phyloP scores from a whole-genome alignment of 257 asterid species.

The Thymus quinquecostatus region DNA sequence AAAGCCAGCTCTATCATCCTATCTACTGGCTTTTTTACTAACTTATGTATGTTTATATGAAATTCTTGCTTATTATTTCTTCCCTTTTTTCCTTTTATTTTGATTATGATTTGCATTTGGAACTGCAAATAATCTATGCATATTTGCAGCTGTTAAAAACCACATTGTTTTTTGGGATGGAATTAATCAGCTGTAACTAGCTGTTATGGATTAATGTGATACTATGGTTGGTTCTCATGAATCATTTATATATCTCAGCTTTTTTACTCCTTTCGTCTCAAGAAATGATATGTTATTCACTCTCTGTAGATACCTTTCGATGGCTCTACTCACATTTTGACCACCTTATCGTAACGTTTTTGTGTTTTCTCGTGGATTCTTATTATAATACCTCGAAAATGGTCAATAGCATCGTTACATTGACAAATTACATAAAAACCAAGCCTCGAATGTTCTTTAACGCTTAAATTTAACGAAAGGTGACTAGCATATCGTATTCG shows the following conservation, averaged over 20 bases:
- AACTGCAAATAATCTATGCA: slow-evolving; percentile 32
- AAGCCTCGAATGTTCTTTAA: too few species aligned
- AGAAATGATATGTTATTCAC: too few species aligned
- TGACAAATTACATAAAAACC: too few species aligned
- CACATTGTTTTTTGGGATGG: slow-evolving; percentile 2
- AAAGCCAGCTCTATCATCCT: not conserved
- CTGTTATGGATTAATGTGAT: slow-evolving; percentile 19
- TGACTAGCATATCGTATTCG: too few species aligned
- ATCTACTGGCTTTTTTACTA: slow-evolving; percentile 17
- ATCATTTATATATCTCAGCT: not conserved
- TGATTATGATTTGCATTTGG: slow-evolving; percentile 6
- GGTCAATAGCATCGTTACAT: too few species aligned
- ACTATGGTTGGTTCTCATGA: not conserved
- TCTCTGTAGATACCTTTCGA: too few species aligned
- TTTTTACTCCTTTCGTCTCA: not conserved
- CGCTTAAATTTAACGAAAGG: too few species aligned
- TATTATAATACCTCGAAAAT: too few species aligned
- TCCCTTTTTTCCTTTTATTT: not conserved
- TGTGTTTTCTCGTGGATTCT: too few species aligned
- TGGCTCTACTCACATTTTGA: too few species aligned
- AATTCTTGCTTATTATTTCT: not conserved
- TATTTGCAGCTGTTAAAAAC: slow-evolving; percentile 24
- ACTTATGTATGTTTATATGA: slow-evolving; percentile 8
- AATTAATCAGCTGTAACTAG: slow-evolving; percentile 2
- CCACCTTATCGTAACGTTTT: too few species aligned